Evolutionary conservation across 768 basidiomycete species (phyloP).

Genomic region (Boletus eberwhitei): DNA sequence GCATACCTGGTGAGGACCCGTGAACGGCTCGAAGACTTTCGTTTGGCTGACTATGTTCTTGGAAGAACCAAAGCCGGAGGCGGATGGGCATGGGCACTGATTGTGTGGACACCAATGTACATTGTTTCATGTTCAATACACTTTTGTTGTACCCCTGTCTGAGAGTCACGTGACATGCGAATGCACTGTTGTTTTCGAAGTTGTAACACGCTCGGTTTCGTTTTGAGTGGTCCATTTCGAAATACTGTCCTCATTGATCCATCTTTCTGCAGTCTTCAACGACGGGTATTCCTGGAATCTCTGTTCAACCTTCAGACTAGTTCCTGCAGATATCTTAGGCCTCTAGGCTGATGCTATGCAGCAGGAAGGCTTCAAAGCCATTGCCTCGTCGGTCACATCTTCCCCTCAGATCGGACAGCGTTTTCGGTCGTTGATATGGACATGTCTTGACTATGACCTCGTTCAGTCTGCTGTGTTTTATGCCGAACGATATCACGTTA

Average conservation of each 20-base stretch:
- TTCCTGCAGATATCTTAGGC: slow-evolving; percentile 27
- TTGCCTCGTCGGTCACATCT: slow-evolving; percentile 37
- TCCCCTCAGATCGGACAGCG: slow-evolving; percentile 61
- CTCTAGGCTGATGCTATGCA: slow-evolving; percentile 49
- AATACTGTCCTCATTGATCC: slow-evolving; percentile 15
- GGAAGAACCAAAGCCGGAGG: slow-evolving; percentile 68
- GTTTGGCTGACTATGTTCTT: slow-evolving; percentile 15
- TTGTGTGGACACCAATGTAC: slow-evolving; percentile 10
- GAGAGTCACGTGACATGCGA: slow-evolving; percentile 29
- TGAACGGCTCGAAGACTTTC: slow-evolving; percentile 3
- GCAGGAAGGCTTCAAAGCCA: slow-evolving; percentile 42
- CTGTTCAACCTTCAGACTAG: slow-evolving; percentile 14
- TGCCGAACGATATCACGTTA: slow-evolving; percentile 77
- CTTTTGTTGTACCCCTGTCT: not conserved
- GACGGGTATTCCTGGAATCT: slow-evolving; percentile 8
- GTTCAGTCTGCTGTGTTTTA: slow-evolving; percentile 82
- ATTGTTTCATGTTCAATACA: slow-evolving; percentile 1
- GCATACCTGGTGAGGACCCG: slow-evolving; percentile 66
- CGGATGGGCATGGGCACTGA: slow-evolving; percentile 75
- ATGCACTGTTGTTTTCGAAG: slow-evolving; percentile 20
- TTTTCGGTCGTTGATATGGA: slow-evolving; percentile 74
- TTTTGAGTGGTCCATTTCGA: slow-evolving; percentile 17
- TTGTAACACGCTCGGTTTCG: slow-evolving; percentile 16
- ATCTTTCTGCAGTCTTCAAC: slow-evolving; percentile 3
- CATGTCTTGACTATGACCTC: slow-evolving; percentile 79